Evolutionary conservation across 2,329 filamentous ascomycete species (phyloP).

Genomic region (Neospermospora avenae): DNA sequence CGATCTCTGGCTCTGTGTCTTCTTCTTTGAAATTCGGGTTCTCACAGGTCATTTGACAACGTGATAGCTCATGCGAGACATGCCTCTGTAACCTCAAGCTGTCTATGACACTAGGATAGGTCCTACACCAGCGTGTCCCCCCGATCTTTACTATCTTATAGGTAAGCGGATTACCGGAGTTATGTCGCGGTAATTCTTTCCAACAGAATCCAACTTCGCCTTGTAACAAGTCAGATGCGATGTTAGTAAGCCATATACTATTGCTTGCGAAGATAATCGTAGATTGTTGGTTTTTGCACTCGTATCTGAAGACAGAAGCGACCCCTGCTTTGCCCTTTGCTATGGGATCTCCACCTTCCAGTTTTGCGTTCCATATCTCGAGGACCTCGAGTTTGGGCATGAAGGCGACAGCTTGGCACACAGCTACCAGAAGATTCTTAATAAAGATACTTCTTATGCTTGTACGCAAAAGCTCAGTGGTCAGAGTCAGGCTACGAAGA

Average conservation of each 20-base stretch:
- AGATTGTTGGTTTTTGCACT: background rate
- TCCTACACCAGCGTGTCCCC: background rate
- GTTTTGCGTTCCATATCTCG: background rate
- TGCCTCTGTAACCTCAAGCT: background rate
- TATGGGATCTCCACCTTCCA: background rate
- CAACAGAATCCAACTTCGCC: background rate
- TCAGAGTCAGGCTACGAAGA: constrained; percentile 6
- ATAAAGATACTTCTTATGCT: background rate
- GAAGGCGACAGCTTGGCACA: background rate
- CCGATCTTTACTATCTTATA: background rate
- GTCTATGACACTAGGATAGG: background rate
- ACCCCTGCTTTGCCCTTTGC: background rate
- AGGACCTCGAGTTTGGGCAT: background rate
- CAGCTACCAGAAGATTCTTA: background rate
- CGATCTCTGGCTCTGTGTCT: background rate
- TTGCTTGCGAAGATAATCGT: background rate
- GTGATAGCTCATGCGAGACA: background rate
- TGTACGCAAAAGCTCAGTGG: background rate
- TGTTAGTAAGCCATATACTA: background rate
- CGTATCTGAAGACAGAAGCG: background rate
- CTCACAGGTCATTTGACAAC: background rate
- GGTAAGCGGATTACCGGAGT: background rate
- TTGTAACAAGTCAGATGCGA: background rate
- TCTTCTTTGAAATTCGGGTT: background rate
- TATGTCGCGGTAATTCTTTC: background rate